Percentiles rank a stretch among this genome's conserved stretches.
phyloP scores from a whole-genome alignment of 495 filamentous ascomycete species.

The Friedmanniomyces endolithicus region DNA sequence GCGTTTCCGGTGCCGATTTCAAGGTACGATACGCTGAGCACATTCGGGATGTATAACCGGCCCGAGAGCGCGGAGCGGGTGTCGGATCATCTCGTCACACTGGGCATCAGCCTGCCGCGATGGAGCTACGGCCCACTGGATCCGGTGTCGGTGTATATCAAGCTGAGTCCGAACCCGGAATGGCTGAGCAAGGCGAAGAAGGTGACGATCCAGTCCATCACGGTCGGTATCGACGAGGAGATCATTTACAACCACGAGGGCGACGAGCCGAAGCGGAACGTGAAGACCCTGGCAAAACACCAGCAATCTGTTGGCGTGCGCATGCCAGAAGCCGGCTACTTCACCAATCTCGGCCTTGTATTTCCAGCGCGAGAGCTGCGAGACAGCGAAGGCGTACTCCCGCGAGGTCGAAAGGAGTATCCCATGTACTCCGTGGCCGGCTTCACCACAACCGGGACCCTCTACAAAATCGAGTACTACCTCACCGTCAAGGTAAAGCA shows the following conservation, averaged over 20 bases:
- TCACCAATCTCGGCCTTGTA: conserved; percentile 79
- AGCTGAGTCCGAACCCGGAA: conserved; percentile 79
- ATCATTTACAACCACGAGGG: conserved; percentile 96
- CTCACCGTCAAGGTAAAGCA: conserved; percentile 72
- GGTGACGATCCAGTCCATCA: conserved; percentile 89
- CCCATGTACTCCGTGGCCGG: conserved; percentile 77
- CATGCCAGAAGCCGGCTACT: conserved; percentile 74
- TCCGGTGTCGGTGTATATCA: conserved; percentile 90
- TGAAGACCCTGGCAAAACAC: conserved; percentile 74
- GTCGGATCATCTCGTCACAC: conserved; percentile 79
- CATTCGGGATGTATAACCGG: conserved; percentile 98
- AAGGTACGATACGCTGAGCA: conserved; percentile 90
- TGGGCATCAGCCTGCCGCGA: conserved; percentile 79
- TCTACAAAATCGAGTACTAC: conserved; percentile 98
- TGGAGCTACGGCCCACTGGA: conserved; percentile 97
- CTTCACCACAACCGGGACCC: conserved; percentile 84
- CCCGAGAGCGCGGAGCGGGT: conserved; percentile 76
- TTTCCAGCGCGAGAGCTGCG: conserved; percentile 85
- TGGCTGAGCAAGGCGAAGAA: conserved; percentile 80
- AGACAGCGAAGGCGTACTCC: conserved; percentile 79
- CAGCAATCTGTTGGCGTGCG: conserved; percentile 69
- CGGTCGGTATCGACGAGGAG: conserved; percentile 88
- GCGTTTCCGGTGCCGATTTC: conserved; percentile 80
- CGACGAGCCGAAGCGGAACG: conserved; percentile 86
- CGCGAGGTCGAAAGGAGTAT: conserved; percentile 72